These are phyloP conservation scores for Colletotrichum sp. DNA, from an alignment of 2,329 filamentous ascomycete species.

Conservation along the genomic window DNA sequence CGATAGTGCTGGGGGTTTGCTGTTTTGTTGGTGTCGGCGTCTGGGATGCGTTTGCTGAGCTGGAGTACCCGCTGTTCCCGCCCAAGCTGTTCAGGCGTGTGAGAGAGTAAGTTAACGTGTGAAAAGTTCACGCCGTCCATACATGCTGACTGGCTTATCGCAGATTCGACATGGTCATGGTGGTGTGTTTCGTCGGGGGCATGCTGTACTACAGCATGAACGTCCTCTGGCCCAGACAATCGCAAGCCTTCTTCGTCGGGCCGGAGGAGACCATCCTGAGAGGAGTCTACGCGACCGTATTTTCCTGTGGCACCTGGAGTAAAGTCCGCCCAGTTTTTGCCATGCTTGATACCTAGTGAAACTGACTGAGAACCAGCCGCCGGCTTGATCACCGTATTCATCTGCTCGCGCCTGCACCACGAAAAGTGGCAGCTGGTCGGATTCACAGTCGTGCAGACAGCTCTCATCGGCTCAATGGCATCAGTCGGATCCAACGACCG, in stretches of 20 bases:
- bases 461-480: slow-evolving; percentile 38
- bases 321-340: neutral
- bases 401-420: slow-evolving; percentile 32
- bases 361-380: neutral
- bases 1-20: neutral
- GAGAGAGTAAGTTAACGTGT: slow-evolving; percentile 24
- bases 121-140: neutral
- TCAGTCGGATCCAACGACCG: slow-evolving; percentile 35
- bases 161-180: slow-evolving; percentile 33
- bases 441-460: slow-evolving; percentile 37
- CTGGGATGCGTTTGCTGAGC: slow-evolving; percentile 30
- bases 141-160: neutral
- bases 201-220: slow-evolving; percentile 37
- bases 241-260: slow-evolving; percentile 29
- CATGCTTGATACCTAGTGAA: neutral
- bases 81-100: slow-evolving; percentile 32
- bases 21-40: slow-evolving; percentile 32
- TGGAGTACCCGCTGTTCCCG: slow-evolving; percentile 34
- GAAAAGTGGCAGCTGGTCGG: slow-evolving; percentile 40
- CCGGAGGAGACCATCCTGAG: slow-evolving; percentile 26
- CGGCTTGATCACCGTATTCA: neutral
- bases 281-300: slow-evolving; percentile 32
- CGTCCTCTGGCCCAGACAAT: slow-evolving; percentile 33
- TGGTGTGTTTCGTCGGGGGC: slow-evolving; percentile 34
- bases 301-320: slow-evolving; percentile 33